A percentile compares a stretch with the other conserved stretches of the same genome.
Evolutionary conservation across 768 basidiomycete genomes (phyloP).

Genomic region (Cyathus striatus): DNA sequence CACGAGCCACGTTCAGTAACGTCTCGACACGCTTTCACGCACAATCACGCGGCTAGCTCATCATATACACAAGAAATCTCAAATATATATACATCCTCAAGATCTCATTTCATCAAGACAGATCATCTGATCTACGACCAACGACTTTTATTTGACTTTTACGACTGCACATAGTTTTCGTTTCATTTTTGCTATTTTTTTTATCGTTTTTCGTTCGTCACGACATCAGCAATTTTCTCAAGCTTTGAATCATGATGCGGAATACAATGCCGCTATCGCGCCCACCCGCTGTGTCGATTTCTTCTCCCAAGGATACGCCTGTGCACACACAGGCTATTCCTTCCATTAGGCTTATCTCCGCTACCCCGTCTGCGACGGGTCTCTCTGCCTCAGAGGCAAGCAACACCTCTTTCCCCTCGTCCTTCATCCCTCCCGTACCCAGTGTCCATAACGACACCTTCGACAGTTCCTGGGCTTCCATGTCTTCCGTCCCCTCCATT

Average conservation of each 20-base stretch:
- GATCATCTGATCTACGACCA: neutral
- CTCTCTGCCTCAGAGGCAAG: slow-evolving; percentile 29
- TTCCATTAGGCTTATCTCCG: slow-evolving; percentile 66
- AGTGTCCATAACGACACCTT: slow-evolving; percentile 28
- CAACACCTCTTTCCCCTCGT: slow-evolving; percentile 13
- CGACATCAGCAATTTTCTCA: neutral
- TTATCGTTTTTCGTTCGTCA: neutral
- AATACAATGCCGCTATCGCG: neutral
- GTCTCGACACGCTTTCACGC: no score
- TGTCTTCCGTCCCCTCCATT: slow-evolving; percentile 15
- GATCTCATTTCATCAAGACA: neutral
- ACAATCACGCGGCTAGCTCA: no score
- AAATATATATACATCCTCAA: no score
- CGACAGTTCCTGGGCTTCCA: slow-evolving; percentile 29
- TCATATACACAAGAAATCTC: no score
- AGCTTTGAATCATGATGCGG: neutral
- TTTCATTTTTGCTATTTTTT: slow-evolving; percentile 2
- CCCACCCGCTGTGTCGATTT: neutral
- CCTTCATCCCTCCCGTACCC: no score
- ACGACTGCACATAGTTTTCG: slow-evolving; percentile 1
- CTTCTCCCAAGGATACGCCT: slow-evolving; percentile 12
- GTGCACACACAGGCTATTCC: slow-evolving; percentile 28
- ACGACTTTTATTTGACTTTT: slow-evolving; percentile 1
- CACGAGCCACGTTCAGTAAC: no score
- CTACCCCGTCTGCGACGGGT: slow-evolving; percentile 55